Conservation (phyloP, 768 basidiomycete species). For the Leccinum olivaceopallidum region DNA sequence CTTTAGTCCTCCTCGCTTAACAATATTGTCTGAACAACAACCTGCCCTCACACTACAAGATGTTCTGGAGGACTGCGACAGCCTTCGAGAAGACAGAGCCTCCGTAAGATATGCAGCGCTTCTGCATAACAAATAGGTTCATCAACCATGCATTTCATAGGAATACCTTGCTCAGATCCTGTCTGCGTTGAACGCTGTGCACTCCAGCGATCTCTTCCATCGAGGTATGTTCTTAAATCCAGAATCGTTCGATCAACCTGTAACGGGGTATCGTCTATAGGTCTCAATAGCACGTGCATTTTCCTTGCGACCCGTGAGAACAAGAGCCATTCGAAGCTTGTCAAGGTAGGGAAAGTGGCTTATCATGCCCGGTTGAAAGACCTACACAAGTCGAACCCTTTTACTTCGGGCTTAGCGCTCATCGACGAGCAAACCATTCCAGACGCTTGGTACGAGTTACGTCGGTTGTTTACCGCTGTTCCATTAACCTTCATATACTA, state of each 20-base stretch:
- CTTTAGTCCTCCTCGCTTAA: conserved; percentile 51
- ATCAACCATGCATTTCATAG: conserved; percentile 35
- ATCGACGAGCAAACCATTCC: conserved; percentile 25
- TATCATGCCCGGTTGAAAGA: conserved; percentile 77
- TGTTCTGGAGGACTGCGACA: conserved; percentile 73
- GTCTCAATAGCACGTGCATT: conserved; percentile 58
- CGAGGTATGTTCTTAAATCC: conserved; percentile 45
- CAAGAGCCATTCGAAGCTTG: conserved; percentile 54
- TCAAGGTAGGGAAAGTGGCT: conserved; percentile 74
- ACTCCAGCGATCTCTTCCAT: conserved; percentile 67
- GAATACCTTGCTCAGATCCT: conserved; percentile 78
- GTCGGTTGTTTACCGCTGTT: neutral
- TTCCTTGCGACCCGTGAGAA: conserved; percentile 57
- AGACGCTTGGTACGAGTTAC: conserved; percentile 28
- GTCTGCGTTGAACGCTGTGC: conserved; percentile 65
- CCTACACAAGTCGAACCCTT: conserved; percentile 82
- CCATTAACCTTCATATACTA: conserved; percentile 26
- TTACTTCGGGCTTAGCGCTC: conserved; percentile 38
- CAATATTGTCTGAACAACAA: conserved; percentile 70
- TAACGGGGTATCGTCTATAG: conserved; percentile 39
- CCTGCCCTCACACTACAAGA: conserved; percentile 69
- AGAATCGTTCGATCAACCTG: conserved; percentile 1
- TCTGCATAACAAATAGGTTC: neutral
- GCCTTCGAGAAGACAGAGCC: conserved; percentile 71
- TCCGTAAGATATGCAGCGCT: conserved; percentile 43